A percentile compares a stretch with the other conserved stretches of the same genome.
These are phyloP conservation scores for Rhypophila decipiens DNA, from an alignment of 495 filamentous ascomycete genomes.

Conservation along the genomic window DNA sequence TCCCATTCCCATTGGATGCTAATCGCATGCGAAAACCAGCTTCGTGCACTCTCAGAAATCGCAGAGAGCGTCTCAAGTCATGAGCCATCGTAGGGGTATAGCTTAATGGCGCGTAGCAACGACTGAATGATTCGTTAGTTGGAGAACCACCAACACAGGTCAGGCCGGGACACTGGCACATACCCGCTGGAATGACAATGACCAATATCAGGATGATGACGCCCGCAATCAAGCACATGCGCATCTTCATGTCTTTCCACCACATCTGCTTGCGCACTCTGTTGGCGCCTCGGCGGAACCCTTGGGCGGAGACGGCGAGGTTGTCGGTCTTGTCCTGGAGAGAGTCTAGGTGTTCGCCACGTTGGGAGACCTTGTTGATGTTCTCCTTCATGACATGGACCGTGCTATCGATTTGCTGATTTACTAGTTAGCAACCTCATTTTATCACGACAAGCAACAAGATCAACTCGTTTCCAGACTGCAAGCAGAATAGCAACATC, in stretches of 20 bases:
- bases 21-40: constrained; percentile 26
- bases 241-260: constrained; percentile 97
- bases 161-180: constrained; percentile 11
- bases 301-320: constrained; percentile 80
- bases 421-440: constrained; percentile 13
- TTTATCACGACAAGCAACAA: too few species aligned
- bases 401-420: constrained; percentile 92
- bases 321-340: constrained; percentile 96
- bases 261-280: constrained; percentile 87
- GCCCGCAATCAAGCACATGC: constrained; percentile 85
- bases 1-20: constrained; percentile 21
- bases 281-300: constrained; percentile 93
- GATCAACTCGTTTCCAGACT: too few species aligned
- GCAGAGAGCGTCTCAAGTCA: constrained; percentile 11
- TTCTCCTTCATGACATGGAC: constrained; percentile 91
- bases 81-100: constrained; percentile 12
- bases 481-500: too few species aligned
- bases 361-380: constrained; percentile 86
- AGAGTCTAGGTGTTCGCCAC: constrained; percentile 81
- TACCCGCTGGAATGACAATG: constrained; percentile 88
- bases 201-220: constrained; percentile 83
- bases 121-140: constrained; percentile 18
- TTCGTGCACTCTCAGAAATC: constrained; percentile 19
- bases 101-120: constrained; percentile 23
- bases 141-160: not conserved